Evolutionary conservation across 2,329 filamentous ascomycete species (phyloP).

Genomic region (Talaromyces sp.): DNA sequence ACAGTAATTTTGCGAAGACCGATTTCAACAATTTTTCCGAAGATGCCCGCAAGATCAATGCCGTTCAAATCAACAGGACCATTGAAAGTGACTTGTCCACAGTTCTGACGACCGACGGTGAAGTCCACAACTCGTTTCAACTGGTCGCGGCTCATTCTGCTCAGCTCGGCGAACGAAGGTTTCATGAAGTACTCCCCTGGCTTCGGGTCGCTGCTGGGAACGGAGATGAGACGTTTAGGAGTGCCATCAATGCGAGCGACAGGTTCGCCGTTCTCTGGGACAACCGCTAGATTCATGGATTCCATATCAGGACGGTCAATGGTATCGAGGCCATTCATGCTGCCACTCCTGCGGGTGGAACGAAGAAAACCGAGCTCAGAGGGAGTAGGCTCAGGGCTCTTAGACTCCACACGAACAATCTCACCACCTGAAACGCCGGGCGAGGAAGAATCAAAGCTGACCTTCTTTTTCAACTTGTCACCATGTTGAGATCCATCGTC

Average conservation of each 20-base stretch:
- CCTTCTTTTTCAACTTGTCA: constrained; percentile 68
- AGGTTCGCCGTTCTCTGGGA: constrained; percentile 62
- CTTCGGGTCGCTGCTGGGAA: constrained; percentile 51
- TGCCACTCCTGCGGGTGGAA: constrained; percentile 53
- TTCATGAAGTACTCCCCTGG: constrained; percentile 86
- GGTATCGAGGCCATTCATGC: constrained; percentile 46
- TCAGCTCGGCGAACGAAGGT: constrained; percentile 73
- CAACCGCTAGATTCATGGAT: constrained; percentile 73
- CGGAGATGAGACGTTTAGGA: constrained; percentile 28
- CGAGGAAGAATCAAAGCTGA: constrained; percentile 81
- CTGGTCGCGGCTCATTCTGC: constrained; percentile 77
- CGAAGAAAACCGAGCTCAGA: constrained; percentile 65
- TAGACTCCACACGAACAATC: constrained; percentile 55
- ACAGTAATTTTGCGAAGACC: constrained; percentile 81
- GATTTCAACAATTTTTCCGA: constrained; percentile 74
- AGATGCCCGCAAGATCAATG: constrained; percentile 79
- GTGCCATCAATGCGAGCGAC: constrained; percentile 41
- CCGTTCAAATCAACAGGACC: constrained; percentile 78
- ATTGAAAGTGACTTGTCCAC: constrained; percentile 81
- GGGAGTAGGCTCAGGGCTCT: constrained; percentile 56
- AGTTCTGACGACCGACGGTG: constrained; percentile 77
- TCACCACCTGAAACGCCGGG: constrained; percentile 50
- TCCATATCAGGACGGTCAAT: constrained; percentile 65
- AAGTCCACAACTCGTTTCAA: constrained; percentile 74
- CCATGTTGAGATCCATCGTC: constrained; percentile 42